These are phyloP conservation scores for Cyclospora cayetanensis DNA, from an alignment of 169 alveolate species.

Conservation along the genomic window DNA sequence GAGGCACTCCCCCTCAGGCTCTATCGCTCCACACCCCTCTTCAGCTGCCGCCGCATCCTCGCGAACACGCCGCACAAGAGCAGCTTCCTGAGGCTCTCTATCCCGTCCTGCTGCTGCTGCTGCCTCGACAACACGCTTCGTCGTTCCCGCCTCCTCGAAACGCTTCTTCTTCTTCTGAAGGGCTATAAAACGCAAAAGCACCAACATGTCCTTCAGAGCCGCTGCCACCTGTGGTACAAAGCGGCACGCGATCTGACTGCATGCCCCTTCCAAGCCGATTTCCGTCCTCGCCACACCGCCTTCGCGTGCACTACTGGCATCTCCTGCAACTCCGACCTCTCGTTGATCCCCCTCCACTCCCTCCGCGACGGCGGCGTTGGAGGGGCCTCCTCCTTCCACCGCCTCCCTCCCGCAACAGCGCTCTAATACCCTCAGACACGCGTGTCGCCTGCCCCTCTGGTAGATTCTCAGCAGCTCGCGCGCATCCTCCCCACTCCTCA, in stretches of 20 bases:
- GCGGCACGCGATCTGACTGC: conserved; percentile 52
- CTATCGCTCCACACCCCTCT: background rate
- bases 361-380: conserved; percentile 1
- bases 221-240: conserved; percentile 12
- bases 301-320: background rate
- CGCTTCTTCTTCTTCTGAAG: background rate
- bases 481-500: background rate
- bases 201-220: conserved; percentile 33
- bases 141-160: too few species aligned
- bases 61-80: background rate
- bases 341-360: background rate
- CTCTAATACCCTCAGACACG: background rate
- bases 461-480: conserved; percentile 49
- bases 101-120: background rate
- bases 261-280: conserved; percentile 46
- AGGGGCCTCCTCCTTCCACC: background rate
- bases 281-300: background rate
- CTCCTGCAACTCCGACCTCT: background rate
- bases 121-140: too few species aligned
- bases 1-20: background rate
- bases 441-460: conserved; percentile 42
- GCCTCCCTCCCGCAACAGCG: background rate
- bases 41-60: background rate
- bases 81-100: background rate
- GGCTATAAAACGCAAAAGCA: background rate